Base-by-base conservation (phyloP, 495 filamentous ascomycete species). In the Trichoderma orchidacearum region DNA sequence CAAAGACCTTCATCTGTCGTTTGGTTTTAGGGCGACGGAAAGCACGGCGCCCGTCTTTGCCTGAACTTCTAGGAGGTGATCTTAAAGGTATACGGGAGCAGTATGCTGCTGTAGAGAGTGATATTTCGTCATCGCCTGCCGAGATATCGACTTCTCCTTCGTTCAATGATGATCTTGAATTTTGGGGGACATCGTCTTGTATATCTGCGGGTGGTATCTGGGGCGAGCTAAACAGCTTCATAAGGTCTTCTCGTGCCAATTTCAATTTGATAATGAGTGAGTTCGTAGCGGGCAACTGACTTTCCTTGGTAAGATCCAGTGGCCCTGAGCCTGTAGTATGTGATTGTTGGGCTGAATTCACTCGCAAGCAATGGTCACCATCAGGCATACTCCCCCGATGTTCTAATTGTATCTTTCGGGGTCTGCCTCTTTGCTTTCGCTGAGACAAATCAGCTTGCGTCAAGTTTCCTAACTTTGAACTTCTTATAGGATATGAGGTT, bases 21-120 rank as follows among this genome's bases (percentile, higher is more conserved):
- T 8, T 23, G 21, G 60, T 63, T 9, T 64, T 45, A 41, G 58
- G 55, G 21, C 63, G 53, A 30, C 58, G 59, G 54, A 57, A 60
- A 34, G 59, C 62, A 18, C 59, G 45, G 2, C 50, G 53, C n/a
- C 45, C 50, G 23, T 36, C 54, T 3, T 50, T 52, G 13, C 38
- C 23, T 18, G 54, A n/a, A n/a, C n/a, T n/a, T n/a, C n/a, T n/a
- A n/a, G n/a, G 36, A 52, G 61, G n/a, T 9, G 54, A 51, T 54
- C 6, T 21, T 48, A 25, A 25, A 25, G 38, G 18, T n/a, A 48
- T 11, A 48, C 17, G 6, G 2, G 18, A 8, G 21, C 18, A 0
- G 18, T 48, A 23, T n/a, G n/a, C n/a, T n/a, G n/a, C n/a, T n/a
- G n/a, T n/a, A n/a, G n/a, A n/a, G n/a, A n/a, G n/a, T n/a, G n/a